phyloP scores from a whole-genome alignment of 1,284 basidiomycete genomes.

The Pterulicium gracile region DNA sequence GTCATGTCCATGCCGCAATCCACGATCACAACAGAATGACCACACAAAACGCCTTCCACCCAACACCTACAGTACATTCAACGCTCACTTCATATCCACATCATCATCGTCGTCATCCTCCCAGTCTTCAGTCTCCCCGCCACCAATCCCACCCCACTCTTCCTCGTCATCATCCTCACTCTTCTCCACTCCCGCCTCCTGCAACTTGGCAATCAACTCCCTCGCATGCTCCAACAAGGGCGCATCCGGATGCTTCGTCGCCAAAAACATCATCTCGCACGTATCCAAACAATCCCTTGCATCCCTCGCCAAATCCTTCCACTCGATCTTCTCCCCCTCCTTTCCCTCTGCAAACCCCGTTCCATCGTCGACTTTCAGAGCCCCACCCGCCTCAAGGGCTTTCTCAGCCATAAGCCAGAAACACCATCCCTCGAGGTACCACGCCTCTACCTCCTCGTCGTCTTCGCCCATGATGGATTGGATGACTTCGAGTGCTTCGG shows the following conservation, averaged over 20 bases:
- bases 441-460: constrained; percentile 84
- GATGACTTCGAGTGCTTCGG: constrained; percentile 66
- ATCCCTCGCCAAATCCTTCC: constrained; percentile 76
- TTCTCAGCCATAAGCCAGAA: constrained; percentile 75
- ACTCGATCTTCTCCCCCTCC: constrained; percentile 30
- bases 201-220: constrained; percentile 65
- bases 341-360: neutral
- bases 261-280: constrained; percentile 61
- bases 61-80: too few relatives aligned
- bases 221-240: constrained; percentile 71
- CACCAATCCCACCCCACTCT: constrained; percentile 36
- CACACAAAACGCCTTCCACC: too few relatives aligned
- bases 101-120: constrained; percentile 33
- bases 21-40: too few relatives aligned
- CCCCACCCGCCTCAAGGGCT: constrained; percentile 45
- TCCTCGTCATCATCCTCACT: constrained; percentile 47
- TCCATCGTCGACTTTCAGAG: constrained; percentile 25
- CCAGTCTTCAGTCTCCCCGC: constrained; percentile 47
- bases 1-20: too few relatives aligned
- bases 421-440: constrained; percentile 94
- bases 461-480: constrained; percentile 76
- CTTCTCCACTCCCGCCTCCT: constrained; percentile 57
- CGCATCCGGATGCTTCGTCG: constrained; percentile 65
- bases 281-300: constrained; percentile 76
- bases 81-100: constrained; percentile 47